Evolutionary conservation across 495 filamentous ascomycete species (phyloP).

Genomic region (Elasticomyces elasticus): DNA sequence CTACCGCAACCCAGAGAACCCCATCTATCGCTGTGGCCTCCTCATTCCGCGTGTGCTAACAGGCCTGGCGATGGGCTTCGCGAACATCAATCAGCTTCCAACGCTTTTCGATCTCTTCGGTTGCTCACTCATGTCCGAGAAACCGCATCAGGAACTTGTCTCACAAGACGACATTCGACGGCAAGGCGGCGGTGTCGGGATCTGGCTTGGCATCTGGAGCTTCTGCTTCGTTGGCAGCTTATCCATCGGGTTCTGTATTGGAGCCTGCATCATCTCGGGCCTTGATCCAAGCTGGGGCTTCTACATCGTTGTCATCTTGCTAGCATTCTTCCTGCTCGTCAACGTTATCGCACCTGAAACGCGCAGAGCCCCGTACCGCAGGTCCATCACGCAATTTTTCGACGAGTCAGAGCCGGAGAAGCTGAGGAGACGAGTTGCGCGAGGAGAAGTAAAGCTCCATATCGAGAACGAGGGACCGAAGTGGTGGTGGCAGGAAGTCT

Average conservation of each 20-base stretch:
- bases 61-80: slow-evolving; percentile 60
- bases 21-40: slow-evolving; percentile 48
- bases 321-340: slow-evolving; percentile 49
- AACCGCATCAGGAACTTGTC: slow-evolving; percentile 60
- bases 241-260: slow-evolving; percentile 58
- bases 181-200: slow-evolving; percentile 63
- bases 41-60: slow-evolving; percentile 52
- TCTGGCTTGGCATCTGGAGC: slow-evolving; percentile 69
- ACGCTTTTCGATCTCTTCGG: slow-evolving; percentile 67
- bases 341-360: slow-evolving; percentile 59
- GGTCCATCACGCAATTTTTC: slow-evolving; percentile 53
- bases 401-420: slow-evolving; percentile 35
- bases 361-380: slow-evolving; percentile 51
- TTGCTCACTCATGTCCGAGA: slow-evolving; percentile 56
- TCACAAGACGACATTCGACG: slow-evolving; percentile 52
- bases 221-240: slow-evolving; percentile 62
- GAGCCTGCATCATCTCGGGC: slow-evolving; percentile 51
- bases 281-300: slow-evolving; percentile 61
- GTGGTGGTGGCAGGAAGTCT: slow-evolving; percentile 66
- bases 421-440: slow-evolving; percentile 48
- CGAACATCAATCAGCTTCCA: slow-evolving; percentile 62
- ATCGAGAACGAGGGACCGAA: slow-evolving; percentile 54
- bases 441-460: slow-evolving; percentile 68
- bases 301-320: slow-evolving; percentile 56
- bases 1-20: slow-evolving; percentile 45